These are phyloP conservation scores for Candida railenensis DNA, from an alignment of 805 yeast genomes.

Conservation along the genomic window DNA sequence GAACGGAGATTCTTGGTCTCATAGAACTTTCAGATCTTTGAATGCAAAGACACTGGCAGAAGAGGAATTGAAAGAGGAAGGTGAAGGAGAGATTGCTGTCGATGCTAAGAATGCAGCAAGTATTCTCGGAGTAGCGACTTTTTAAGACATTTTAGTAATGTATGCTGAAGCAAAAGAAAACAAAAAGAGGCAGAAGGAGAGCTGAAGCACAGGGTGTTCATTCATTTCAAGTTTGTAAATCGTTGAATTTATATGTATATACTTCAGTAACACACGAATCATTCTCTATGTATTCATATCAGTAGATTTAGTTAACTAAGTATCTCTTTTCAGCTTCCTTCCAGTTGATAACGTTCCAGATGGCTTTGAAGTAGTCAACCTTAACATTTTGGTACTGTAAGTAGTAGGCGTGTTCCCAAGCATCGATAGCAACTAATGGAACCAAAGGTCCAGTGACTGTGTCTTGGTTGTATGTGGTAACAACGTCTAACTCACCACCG, in stretches of 20 bases:
- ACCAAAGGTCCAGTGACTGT: slow-evolving; percentile 67
- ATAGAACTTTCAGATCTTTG: slow-evolving; percentile 38
- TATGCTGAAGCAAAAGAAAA: too few relatives aligned
- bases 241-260: too few relatives aligned
- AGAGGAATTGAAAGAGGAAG: slow-evolving; percentile 20
- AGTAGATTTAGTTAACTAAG: slow-evolving; percentile 10
- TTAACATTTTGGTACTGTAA: slow-evolving; percentile 90
- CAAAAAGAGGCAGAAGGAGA: too few relatives aligned
- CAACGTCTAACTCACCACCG: slow-evolving; percentile 69
- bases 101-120: slow-evolving; percentile 86
- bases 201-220: too few relatives aligned
- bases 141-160: slow-evolving; percentile 28
- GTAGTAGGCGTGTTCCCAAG: slow-evolving; percentile 97
- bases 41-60: slow-evolving; percentile 16
- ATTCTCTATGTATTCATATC: not conserved
- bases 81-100: slow-evolving; percentile 27
- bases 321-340: slow-evolving; percentile 79
- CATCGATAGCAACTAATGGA: slow-evolving; percentile 87
- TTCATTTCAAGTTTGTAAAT: too few relatives aligned
- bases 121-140: slow-evolving; percentile 73
- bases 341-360: slow-evolving; percentile 96
- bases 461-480: slow-evolving; percentile 84
- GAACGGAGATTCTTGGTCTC: slow-evolving; percentile 44
- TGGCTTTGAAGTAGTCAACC: slow-evolving; percentile 88
- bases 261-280: too few relatives aligned